phyloP scores from a whole-genome alignment of 768 basidiomycete species.

The Mycena leptocephala region DNA sequence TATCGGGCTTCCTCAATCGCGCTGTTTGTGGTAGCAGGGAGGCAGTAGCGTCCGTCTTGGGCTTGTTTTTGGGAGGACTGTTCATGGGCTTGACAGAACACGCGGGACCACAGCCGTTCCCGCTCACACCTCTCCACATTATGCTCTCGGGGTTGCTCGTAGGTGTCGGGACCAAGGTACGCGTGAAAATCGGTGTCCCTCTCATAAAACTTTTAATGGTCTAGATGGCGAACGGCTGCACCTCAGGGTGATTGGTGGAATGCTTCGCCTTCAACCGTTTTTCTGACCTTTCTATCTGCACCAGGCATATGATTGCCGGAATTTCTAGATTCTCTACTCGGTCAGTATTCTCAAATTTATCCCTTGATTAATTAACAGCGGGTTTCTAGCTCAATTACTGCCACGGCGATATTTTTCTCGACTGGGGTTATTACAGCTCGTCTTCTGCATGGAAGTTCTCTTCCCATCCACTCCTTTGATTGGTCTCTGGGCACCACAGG shows the following conservation, averaged over 20 bases:
- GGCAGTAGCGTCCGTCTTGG: slow-evolving; percentile 57
- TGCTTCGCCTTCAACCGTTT: neutral
- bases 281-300: neutral
- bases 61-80: slow-evolving; percentile 67
- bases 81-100: slow-evolving; percentile 60
- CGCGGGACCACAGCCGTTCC: slow-evolving; percentile 44
- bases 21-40: slow-evolving; percentile 63
- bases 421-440: slow-evolving; percentile 65
- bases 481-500: slow-evolving; percentile 60
- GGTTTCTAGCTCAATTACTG: slow-evolving; percentile 65
- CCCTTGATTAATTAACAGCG: slow-evolving; percentile 26
- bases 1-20: slow-evolving; percentile 74
- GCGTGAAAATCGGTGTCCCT: neutral
- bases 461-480: slow-evolving; percentile 47
- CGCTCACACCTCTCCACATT: slow-evolving; percentile 47
- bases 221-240: slow-evolving; percentile 75
- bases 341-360: slow-evolving; percentile 47
- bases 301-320: slow-evolving; percentile 77
- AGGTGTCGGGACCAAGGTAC: slow-evolving; percentile 72
- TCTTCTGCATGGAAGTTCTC: slow-evolving; percentile 50
- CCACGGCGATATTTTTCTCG: slow-evolving; percentile 68
- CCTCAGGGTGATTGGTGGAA: slow-evolving; percentile 66
- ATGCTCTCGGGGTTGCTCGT: slow-evolving; percentile 70
- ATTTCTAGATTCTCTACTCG: slow-evolving; percentile 70
- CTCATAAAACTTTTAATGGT: slow-evolving; percentile 19